A percentile compares a stretch with the other conserved stretches of the same genome.
Evolutionary conservation across 108 stramenopile species (phyloP).

Genomic region (Nitzschia sp.): DNA sequence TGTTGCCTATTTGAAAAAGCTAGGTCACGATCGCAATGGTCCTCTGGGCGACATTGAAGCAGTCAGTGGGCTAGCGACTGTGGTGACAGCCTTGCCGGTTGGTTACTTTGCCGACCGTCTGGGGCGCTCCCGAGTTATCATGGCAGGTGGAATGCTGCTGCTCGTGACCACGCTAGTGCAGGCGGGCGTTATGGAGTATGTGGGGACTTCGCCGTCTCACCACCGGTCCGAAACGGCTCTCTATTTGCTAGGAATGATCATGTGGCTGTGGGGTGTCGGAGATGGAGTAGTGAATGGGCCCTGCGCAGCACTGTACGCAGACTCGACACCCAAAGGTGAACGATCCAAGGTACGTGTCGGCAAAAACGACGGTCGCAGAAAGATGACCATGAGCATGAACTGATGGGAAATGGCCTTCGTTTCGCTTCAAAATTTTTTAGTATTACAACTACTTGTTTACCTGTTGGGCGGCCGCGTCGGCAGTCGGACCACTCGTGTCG

Average conservation of each 20-base stretch:
- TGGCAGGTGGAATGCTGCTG: constrained; percentile 42
- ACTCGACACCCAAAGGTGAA: constrained; percentile 59
- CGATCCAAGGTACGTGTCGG: constrained; percentile 48
- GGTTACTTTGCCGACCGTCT: constrained; percentile 62
- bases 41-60: constrained; percentile 66
- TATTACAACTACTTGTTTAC: constrained; percentile 52
- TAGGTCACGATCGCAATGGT: constrained; percentile 49
- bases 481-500: constrained; percentile 63
- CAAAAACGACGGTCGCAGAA: no score
- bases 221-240: constrained; percentile 13
- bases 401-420: no score
- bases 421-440: no score
- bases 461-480: constrained; percentile 36
- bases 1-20: constrained; percentile 55
- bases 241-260: constrained; percentile 33
- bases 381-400: no score
- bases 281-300: constrained; percentile 61
- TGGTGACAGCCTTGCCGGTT: constrained; percentile 62
- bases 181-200: constrained; percentile 32
- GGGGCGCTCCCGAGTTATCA: constrained; percentile 43
- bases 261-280: constrained; percentile 56
- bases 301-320: constrained; percentile 62
- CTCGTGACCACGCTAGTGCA: constrained; percentile 40
- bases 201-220: constrained; percentile 16
- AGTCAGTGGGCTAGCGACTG: constrained; percentile 48